Percentiles rank a stretch among this genome's conserved stretches.
phyloP scores from a whole-genome alignment of 352 stramenopile species.

The Phytophthora sp. region DNA sequence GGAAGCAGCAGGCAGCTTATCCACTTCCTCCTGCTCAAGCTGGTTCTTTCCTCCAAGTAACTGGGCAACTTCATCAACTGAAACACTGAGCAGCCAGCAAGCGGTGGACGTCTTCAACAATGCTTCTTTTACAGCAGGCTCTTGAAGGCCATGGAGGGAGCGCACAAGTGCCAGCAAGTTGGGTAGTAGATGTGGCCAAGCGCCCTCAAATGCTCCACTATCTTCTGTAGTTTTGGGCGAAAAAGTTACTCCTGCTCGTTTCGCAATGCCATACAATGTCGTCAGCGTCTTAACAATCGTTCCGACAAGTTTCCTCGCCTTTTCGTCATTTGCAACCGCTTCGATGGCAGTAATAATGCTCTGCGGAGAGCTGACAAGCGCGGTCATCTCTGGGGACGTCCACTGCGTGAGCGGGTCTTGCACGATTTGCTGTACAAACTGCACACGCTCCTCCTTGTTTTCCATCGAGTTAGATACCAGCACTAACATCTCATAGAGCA shows the following conservation, averaged over 20 bases:
- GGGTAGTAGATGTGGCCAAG: conserved; percentile 74
- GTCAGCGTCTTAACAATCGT: conserved; percentile 80
- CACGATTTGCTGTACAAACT: conserved; percentile 80
- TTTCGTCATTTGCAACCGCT: conserved; percentile 35
- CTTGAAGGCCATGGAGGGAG: conserved; percentile 66
- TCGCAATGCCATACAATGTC: conserved; percentile 81
- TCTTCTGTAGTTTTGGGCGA: conserved; percentile 20
- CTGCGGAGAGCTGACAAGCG: conserved; percentile 60
- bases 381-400: conserved; percentile 71
- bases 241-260: conserved; percentile 45
- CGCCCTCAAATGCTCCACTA: conserved; percentile 50
- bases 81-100: conserved; percentile 74
- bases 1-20: conserved; percentile 47
- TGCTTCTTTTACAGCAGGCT: conserved; percentile 53
- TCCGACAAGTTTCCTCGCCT: conserved; percentile 49
- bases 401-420: conserved; percentile 67
- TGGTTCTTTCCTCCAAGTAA: conserved; percentile 77
- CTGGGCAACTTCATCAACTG: conserved; percentile 77
- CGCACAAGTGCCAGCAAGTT: conserved; percentile 68
- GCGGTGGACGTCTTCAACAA: conserved; percentile 62
- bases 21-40: conserved; percentile 70
- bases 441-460: conserved; percentile 57
- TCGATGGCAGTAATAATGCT: conserved; percentile 66
- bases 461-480: conserved; percentile 83
- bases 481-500: conserved; percentile 86